phyloP scores from a whole-genome alignment of 2,329 filamentous ascomycete species.

The Microcyclosporella mali region DNA sequence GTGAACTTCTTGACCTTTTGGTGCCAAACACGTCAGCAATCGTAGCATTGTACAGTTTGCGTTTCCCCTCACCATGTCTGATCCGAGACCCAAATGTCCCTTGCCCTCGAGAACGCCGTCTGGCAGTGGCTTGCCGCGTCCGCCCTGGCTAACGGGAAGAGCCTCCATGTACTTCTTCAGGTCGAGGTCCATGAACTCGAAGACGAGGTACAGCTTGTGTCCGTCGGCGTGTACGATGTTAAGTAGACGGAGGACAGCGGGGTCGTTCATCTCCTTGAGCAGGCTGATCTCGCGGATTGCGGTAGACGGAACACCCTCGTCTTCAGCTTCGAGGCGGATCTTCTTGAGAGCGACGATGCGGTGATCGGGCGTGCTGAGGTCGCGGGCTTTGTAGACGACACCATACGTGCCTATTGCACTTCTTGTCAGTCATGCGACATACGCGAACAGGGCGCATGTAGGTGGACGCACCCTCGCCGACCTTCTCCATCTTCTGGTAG shows the following conservation, averaged over 20 bases:
- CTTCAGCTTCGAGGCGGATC: constrained; percentile 89
- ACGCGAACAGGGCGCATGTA: not conserved
- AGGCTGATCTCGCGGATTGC: constrained; percentile 92
- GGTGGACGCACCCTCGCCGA: constrained; percentile 70
- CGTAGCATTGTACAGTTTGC: not conserved
- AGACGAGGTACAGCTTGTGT: constrained; percentile 89
- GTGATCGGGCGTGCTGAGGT: constrained; percentile 67
- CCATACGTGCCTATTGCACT: constrained; percentile 70
- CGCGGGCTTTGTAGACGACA: constrained; percentile 89
- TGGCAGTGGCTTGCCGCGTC: constrained; percentile 76
- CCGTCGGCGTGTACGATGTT: constrained; percentile 94
- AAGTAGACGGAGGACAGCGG: constrained; percentile 78
- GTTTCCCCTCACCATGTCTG: constrained; percentile 51
- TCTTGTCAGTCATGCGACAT: not conserved
- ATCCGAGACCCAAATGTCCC: constrained; percentile 64
- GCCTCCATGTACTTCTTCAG: constrained; percentile 96
- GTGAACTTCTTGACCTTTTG: constrained; percentile 76
- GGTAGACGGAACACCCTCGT: constrained; percentile 87
- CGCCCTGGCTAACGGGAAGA: constrained; percentile 74
- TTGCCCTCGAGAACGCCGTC: constrained; percentile 58
- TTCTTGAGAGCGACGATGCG: constrained; percentile 92
- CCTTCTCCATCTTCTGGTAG: constrained; percentile 94
- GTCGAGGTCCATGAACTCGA: constrained; percentile 85
- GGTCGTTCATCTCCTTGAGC: constrained; percentile 89
- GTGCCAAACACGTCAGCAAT: not conserved